Evolutionary conservation across 2,329 filamentous ascomycete species (phyloP).

Genomic region (Polytolypa hystricis): DNA sequence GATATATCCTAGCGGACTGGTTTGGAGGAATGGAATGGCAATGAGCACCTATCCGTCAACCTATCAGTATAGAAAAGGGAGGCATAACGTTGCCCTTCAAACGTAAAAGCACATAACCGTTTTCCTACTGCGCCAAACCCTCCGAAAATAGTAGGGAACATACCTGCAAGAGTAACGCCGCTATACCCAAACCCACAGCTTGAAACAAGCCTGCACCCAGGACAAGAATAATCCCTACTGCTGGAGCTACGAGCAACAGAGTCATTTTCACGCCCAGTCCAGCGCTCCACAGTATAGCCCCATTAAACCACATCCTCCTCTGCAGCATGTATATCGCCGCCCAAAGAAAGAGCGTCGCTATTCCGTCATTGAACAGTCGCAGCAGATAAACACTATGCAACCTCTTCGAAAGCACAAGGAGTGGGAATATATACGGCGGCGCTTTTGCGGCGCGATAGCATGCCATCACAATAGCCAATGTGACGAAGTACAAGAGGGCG

Average conservation of each 20-base stretch:
- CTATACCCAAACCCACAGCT: constrained; percentile 55
- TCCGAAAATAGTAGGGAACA: constrained; percentile 18
- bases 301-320: constrained; percentile 60
- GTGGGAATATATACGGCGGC: constrained; percentile 75
- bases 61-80: constrained; percentile 5
- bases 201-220: constrained; percentile 57
- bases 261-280: constrained; percentile 96
- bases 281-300: constrained; percentile 60
- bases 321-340: constrained; percentile 69
- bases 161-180: constrained; percentile 72
- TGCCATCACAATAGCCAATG: constrained; percentile 64
- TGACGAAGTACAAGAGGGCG: constrained; percentile 63
- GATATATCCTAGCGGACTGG: constrained; percentile 60
- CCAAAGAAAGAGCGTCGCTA: constrained; percentile 77
- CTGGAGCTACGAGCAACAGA: constrained; percentile 69
- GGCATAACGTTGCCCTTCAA: neutral
- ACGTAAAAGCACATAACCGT: neutral
- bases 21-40: constrained; percentile 54
- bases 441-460: constrained; percentile 51
- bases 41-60: constrained; percentile 36
- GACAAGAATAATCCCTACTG: constrained; percentile 64
- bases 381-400: constrained; percentile 89
- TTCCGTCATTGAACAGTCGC: constrained; percentile 90
- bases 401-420: constrained; percentile 81
- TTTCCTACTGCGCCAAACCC: neutral